A percentile compares a stretch with the other conserved stretches of the same genome.
These are phyloP conservation scores for Lunularia cruciata DNA, from an alignment of 225 moss, liverwort and hornwort genomes.

Conservation along the genomic window DNA sequence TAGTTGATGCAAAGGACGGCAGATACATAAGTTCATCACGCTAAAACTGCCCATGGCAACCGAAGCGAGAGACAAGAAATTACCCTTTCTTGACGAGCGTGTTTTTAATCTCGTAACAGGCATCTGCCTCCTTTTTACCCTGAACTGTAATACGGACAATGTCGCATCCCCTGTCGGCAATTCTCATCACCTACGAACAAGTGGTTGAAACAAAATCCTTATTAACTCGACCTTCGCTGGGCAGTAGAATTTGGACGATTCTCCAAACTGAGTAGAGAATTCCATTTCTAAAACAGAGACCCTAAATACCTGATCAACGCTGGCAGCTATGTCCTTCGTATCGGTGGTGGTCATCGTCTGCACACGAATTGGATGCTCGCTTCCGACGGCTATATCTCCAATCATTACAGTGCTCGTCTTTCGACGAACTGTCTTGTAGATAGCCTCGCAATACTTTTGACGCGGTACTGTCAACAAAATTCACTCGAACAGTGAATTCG, in stretches of 20 bases:
- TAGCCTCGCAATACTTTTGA: constrained; percentile 83
- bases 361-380: constrained; percentile 87
- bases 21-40: neutral
- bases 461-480: constrained; percentile 61
- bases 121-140: constrained; percentile 88
- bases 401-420: constrained; percentile 75
- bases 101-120: constrained; percentile 90
- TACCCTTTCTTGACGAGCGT: constrained; percentile 97
- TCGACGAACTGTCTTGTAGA: constrained; percentile 71
- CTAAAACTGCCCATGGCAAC: neutral
- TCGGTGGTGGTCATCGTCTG: constrained; percentile 99
- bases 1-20: neutral
- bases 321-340: constrained; percentile 84
- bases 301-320: constrained; percentile 69
- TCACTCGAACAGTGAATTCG: neutral
- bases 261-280: too few species aligned
- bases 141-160: constrained; percentile 97
- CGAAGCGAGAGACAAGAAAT: neutral
- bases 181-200: constrained; percentile 77
- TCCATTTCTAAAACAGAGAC: too few species aligned
- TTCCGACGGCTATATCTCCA: constrained; percentile 85
- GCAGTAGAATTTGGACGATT: neutral
- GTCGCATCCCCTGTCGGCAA: constrained; percentile 85
- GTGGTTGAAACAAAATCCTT: neutral
- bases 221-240: neutral